Percentiles rank a stretch among this genome's conserved stretches.
Conservation (phyloP, 1,284 basidiomycete genomes). For the Ceratorhiza oryzae-sativae region DNA sequence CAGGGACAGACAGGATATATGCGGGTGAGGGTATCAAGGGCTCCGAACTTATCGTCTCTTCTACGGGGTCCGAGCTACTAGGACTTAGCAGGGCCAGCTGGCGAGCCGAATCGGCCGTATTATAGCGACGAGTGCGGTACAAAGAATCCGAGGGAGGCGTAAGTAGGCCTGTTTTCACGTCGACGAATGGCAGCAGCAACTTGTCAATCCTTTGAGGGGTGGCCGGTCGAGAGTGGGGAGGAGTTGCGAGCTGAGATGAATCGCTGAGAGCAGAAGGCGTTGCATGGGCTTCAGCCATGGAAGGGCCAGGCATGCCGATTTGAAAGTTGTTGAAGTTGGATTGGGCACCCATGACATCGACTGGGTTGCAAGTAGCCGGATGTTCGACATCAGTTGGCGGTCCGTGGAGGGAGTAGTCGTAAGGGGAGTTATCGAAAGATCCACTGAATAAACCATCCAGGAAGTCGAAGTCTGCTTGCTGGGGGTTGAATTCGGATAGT, state of each 20-base stretch:
- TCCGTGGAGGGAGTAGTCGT: not conserved
- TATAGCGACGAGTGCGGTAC: constrained; percentile 26
- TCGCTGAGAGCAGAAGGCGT: not conserved
- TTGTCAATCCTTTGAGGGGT: not conserved
- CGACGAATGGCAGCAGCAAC: not conserved
- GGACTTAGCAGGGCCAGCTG: not conserved
- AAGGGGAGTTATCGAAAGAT: not conserved
- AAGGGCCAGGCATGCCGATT: not conserved
- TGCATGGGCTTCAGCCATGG: not conserved
- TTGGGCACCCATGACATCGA: constrained; percentile 11
- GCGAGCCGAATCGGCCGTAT: not conserved
- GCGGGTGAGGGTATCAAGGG: not conserved
- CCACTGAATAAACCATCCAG: not conserved
- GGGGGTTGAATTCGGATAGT: not conserved
- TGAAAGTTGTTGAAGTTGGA: not conserved
- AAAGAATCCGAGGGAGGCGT: constrained; percentile 22
- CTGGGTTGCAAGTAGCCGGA: constrained; percentile 12
- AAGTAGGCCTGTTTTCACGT: not conserved
- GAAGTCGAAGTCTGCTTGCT: not conserved
- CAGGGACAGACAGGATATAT: not conserved
- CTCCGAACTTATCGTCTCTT: not conserved
- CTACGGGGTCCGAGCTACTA: not conserved
- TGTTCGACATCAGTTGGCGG: not conserved
- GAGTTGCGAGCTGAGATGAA: not conserved
- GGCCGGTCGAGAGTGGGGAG: constrained; percentile 5